Evolutionary conservation across 148 eudicot genomes (phyloP), one percentile per base, ranked within the genome.

Genomic region (Rhododendron ferrugineum): DNA sequence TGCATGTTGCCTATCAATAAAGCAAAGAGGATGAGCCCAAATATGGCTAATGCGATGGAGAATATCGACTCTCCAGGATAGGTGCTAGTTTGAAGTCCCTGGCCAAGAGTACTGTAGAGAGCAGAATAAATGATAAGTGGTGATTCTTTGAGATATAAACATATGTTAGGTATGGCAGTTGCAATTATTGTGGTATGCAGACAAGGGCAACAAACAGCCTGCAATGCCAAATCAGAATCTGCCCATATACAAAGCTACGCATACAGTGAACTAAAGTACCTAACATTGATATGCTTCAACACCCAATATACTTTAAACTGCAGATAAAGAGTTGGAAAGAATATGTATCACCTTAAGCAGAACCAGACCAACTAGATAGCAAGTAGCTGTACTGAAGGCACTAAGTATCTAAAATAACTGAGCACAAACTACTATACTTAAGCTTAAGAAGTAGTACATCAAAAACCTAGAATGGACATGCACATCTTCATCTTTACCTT

Each of bases 1-100:
- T 97, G 99, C 99, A 97, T 97, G 89, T 97, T 97, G 54, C 99
- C 99, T 74, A 97, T 97, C 89, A 97, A 91, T 60, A 97, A 92
- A 22, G 98, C 98, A 86, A 97, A 95, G 77, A 95, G 98, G 88
- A 97, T 97, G 83, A 97, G 98, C 72, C 99, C 99, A 56, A 91
- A 92, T 86, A 95, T 95, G 54, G 98, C 98, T 36, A 97, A 90
- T 79, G 90, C 92, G 81, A 97, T 94, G 85, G 94, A 93, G 84
- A 95, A 97, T 85, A 97, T 86, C 64, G 95, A 91, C 85, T 97
- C 99, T 83, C 98, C 99, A 42, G 93, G 95, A 85, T 94, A 97
- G 11, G 98, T 93, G 91, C 99, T 94, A 77, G 98, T 95, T 87
- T 95, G 88, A 58, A 97, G 97, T 81, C 99, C 99, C 89, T 97